Evolutionary conservation across 2,329 filamentous ascomycete species (phyloP).

Genomic region (Neonectria hederae): DNA sequence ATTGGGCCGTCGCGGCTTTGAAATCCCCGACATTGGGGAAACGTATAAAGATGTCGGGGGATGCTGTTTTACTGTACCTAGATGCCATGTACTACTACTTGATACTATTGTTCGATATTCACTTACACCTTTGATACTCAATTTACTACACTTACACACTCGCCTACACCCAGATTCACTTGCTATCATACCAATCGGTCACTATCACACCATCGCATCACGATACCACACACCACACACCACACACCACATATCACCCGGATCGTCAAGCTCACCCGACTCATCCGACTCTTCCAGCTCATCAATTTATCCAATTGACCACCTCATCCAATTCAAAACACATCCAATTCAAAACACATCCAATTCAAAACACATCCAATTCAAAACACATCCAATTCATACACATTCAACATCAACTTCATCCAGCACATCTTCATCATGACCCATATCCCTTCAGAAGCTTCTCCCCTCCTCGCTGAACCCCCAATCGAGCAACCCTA

Average conservation of each 20-base stretch:
- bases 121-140: slow-evolving; percentile 2
- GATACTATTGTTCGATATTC: not conserved
- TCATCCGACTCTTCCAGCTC: too few relatives aligned
- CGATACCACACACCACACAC: not conserved
- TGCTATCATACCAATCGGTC: too few relatives aligned
- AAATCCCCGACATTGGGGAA: not conserved
- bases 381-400: too few relatives aligned
- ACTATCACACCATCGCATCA: not conserved
- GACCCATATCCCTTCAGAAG: slow-evolving; percentile 43
- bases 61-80: slow-evolving; percentile 14
- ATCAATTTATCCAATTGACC: too few relatives aligned
- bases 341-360: too few relatives aligned
- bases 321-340: not conserved
- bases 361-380: too few relatives aligned
- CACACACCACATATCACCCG: too few relatives aligned
- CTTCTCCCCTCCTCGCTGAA: slow-evolving; percentile 47
- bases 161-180: not conserved
- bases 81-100: slow-evolving; percentile 4
- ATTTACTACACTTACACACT: not conserved
- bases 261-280: too few relatives aligned
- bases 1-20: not conserved
- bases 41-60: slow-evolving; percentile 21
- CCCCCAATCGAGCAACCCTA: slow-evolving; percentile 43
- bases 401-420: too few relatives aligned
- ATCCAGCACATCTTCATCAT: slow-evolving; percentile 23